These are phyloP conservation scores for Tuber indicum DNA, from an alignment of 495 filamentous ascomycete species.

Conservation along the genomic window DNA sequence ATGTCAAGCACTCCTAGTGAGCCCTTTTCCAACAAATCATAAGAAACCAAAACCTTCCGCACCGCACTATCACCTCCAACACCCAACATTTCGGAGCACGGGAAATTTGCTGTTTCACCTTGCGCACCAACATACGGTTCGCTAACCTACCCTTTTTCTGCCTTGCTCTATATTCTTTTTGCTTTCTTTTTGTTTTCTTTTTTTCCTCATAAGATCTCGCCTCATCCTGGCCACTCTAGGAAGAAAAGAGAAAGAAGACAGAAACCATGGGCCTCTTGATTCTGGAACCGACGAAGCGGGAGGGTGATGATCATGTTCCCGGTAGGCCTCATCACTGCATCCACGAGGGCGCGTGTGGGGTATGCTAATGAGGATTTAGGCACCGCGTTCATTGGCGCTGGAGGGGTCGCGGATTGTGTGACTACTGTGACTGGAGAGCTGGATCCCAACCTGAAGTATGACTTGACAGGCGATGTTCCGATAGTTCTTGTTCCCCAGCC, in stretches of 20 bases:
- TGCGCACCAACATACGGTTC: neutral
- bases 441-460: constrained; percentile 59
- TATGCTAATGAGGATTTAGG: constrained; percentile 21
- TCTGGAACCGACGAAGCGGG: constrained; percentile 56
- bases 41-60: neutral
- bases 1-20: neutral
- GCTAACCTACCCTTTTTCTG: neutral
- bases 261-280: constrained; percentile 72
- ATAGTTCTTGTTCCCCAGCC: constrained; percentile 76
- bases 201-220: neutral
- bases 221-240: neutral
- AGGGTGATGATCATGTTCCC: constrained; percentile 55
- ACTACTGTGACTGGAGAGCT: constrained; percentile 42
- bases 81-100: neutral
- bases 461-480: constrained; percentile 57
- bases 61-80: neutral
- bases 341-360: neutral
- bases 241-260: neutral
- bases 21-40: neutral
- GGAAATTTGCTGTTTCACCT: neutral
- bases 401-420: constrained; percentile 46
- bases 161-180: neutral
- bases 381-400: constrained; percentile 44
- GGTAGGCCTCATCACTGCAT: constrained; percentile 48
- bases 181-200: neutral